Percentiles rank a stretch among this genome's conserved stretches.
Evolutionary conservation across 257 asterid species (phyloP).

Genomic region (Solanum boliviense): DNA sequence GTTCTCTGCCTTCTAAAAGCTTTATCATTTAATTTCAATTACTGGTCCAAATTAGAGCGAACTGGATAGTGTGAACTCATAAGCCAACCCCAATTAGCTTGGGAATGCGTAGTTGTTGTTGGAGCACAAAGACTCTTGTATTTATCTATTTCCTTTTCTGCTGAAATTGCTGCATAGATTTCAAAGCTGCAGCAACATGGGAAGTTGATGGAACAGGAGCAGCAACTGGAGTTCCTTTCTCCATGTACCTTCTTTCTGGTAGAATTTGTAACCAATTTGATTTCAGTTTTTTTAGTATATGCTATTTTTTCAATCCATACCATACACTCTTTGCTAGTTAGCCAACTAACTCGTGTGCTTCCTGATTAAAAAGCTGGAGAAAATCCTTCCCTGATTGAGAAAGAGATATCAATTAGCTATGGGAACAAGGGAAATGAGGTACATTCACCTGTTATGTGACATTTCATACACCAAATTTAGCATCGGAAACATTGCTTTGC

Average conservation of each 20-base stretch:
- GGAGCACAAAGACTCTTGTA: neutral
- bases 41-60: neutral
- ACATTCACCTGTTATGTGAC: constrained; percentile 6
- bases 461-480: neutral
- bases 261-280: neutral
- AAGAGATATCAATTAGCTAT: constrained; percentile 84
- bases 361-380: constrained; percentile 38
- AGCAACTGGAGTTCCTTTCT: constrained; percentile 49
- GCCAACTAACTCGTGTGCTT: neutral
- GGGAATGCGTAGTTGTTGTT: neutral
- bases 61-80: neutral
- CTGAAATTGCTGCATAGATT: constrained; percentile 25
- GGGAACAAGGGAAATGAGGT: constrained; percentile 99
- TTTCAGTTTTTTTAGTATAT: neutral
- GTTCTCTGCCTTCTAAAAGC: neutral
- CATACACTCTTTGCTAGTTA: neutral
- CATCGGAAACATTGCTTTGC: neutral
- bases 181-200: constrained; percentile 77
- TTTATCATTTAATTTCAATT: neutral
- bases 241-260: constrained; percentile 94
- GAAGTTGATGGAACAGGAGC: constrained; percentile 83
- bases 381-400: constrained; percentile 26
- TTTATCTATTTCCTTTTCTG: constrained; percentile 5
- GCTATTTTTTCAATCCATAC: neutral
- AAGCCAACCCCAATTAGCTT: neutral